Conservation (phyloP, 208 protist genomes). For the Leishmania gerbilli region DNA sequence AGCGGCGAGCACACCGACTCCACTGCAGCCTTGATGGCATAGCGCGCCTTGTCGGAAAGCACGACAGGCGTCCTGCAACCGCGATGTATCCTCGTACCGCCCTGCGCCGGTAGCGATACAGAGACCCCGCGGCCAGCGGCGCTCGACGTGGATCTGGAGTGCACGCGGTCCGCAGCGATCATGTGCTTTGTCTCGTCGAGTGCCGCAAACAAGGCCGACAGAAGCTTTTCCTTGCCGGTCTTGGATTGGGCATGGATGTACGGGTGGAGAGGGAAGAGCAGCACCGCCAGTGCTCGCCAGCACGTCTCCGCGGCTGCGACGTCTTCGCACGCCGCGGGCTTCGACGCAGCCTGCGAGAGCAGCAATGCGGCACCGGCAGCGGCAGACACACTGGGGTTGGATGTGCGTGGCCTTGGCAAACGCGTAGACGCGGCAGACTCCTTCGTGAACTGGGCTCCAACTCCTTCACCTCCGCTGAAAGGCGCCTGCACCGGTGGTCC, state of each 20-base stretch:
- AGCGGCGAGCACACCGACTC: constrained; percentile 62
- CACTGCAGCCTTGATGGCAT: constrained; percentile 41
- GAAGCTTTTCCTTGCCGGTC: constrained; percentile 41
- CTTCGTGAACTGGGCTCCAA: background rate
- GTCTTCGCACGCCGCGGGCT: background rate
- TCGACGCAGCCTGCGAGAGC: background rate
- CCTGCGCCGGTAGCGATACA: background rate
- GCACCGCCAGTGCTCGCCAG: constrained; percentile 52
- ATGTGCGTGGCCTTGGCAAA: background rate
- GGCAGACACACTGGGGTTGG: background rate
- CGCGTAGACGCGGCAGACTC: background rate
- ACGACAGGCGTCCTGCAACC: background rate
- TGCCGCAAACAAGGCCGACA: constrained; percentile 36
- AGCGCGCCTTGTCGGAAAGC: constrained; percentile 18
- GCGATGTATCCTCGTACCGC: background rate
- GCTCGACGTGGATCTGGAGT: background rate
- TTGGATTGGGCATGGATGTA: constrained; percentile 35
- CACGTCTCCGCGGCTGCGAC: constrained; percentile 18
- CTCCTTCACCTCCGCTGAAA: background rate
- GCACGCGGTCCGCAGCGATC: background rate
- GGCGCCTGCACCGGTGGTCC: background rate
- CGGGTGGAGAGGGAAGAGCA: constrained; percentile 41
- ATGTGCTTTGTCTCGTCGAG: constrained; percentile 14
- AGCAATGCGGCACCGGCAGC: background rate
- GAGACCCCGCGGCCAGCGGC: background rate